Evolutionary conservation across 176 grass and related monocot species (phyloP).

Genomic region (Oryza coarctata): DNA sequence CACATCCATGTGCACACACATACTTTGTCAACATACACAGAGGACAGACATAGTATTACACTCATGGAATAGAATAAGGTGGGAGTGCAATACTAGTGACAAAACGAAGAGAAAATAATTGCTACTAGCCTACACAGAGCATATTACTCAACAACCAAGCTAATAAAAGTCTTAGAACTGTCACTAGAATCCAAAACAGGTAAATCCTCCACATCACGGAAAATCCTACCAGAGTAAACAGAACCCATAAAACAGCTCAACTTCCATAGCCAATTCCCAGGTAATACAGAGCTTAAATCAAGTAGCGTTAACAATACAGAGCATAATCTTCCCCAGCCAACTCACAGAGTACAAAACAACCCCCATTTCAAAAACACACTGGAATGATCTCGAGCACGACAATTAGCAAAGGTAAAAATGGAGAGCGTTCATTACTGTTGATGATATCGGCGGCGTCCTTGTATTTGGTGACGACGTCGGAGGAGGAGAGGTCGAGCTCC

Average conservation of each 20-base stretch:
- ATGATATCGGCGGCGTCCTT: slow-evolving; percentile 91
- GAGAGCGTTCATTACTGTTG: slow-evolving; percentile 54
- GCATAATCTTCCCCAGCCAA: neutral
- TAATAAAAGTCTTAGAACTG: neutral
- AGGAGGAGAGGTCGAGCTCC: slow-evolving; percentile 92
- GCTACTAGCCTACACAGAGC: neutral
- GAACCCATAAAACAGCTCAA: neutral
- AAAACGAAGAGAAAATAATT: neutral
- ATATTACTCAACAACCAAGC: neutral
- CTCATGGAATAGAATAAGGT: neutral
- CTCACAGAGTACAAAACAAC: neutral
- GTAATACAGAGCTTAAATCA: too few species aligned
- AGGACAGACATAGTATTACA: neutral
- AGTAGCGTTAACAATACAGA: neutral
- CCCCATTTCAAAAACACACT: neutral
- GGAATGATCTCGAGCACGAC: too few species aligned
- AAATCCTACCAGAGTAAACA: neutral
- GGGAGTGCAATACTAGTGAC: neutral
- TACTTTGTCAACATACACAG: neutral
- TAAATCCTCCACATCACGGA: neutral
- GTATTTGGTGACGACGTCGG: slow-evolving; percentile 97
- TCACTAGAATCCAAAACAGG: neutral
- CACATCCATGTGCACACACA: neutral
- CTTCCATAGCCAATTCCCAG: neutral
- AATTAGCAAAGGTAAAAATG: neutral